Conservation (phyloP, 805 yeast species). For the Candida pini region DNA sequence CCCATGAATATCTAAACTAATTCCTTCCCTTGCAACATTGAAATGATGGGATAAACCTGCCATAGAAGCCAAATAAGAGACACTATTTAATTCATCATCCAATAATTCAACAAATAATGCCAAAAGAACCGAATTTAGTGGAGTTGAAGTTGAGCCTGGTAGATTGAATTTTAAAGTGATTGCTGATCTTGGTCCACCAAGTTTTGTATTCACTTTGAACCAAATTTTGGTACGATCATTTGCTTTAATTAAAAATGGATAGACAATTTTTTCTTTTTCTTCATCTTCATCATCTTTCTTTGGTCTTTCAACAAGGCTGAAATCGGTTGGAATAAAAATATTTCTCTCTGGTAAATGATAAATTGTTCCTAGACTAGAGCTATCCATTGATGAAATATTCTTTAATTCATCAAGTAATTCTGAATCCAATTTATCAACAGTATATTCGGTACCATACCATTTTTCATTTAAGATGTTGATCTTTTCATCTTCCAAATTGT, state of each 20-base stretch:
- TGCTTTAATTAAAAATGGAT: constrained; percentile 58
- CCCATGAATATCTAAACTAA: constrained; percentile 65
- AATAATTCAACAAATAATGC: constrained; percentile 63
- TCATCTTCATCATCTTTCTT: constrained; percentile 22
- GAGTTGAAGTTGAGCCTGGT: constrained; percentile 58
- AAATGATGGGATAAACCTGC: constrained; percentile 68
- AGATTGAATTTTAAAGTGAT: constrained; percentile 59
- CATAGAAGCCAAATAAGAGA: constrained; percentile 76
- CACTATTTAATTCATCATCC: constrained; percentile 69
- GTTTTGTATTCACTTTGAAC: constrained; percentile 87
- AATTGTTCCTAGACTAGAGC: constrained; percentile 31
- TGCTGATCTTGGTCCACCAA: constrained; percentile 82
- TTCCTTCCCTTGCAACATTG: constrained; percentile 60
- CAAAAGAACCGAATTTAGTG: constrained; percentile 51
- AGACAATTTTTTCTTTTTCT: constrained; percentile 28
- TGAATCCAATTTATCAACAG: constrained; percentile 37
- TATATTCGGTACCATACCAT: constrained; percentile 90
- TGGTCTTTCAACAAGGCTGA: constrained; percentile 46
- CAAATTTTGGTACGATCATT: constrained; percentile 56
- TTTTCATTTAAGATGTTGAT: constrained; percentile 48
- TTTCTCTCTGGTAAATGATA: constrained; percentile 59
- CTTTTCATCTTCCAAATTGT: constrained; percentile 33
- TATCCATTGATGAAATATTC: constrained; percentile 24
- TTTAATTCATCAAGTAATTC: constrained; percentile 32
- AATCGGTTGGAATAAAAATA: constrained; percentile 76